Conservation (phyloP, 805 yeast species). For the Grigorovia yakushimaensis region DNA sequence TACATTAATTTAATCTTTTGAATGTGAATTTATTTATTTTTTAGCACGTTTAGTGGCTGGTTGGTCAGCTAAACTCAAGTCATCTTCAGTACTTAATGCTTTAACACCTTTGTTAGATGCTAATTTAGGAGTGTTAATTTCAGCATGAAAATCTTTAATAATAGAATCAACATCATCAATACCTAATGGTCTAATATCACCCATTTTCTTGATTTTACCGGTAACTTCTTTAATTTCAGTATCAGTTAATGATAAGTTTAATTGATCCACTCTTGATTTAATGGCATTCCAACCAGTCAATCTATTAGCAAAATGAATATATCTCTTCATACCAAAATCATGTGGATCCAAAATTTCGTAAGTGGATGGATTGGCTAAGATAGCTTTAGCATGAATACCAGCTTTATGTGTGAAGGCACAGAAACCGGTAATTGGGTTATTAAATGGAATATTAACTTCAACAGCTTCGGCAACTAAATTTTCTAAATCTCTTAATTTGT, state of each 20-base stretch:
- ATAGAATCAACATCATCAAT: conserved; percentile 97
- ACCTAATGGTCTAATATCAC: conserved; percentile 88
- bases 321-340: conserved; percentile 92
- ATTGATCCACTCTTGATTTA: conserved; percentile 95
- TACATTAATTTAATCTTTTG: not conserved
- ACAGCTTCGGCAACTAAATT: conserved; percentile 95
- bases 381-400: conserved; percentile 98
- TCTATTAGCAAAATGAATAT: conserved; percentile 96
- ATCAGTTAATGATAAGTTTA: conserved; percentile 80
- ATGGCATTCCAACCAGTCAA: conserved; percentile 99
- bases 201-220: conserved; percentile 81
- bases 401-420: conserved; percentile 99
- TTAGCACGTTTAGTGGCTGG: conserved; percentile 29
- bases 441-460: conserved; percentile 93
- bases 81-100: conserved; percentile 7
- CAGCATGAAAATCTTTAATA: conserved; percentile 86
- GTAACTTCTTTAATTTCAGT: conserved; percentile 95
- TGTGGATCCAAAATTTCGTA: conserved; percentile 91
- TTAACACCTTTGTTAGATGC: conserved; percentile 16
- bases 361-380: conserved; percentile 97
- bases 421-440: conserved; percentile 98
- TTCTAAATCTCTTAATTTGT: conserved; percentile 92
- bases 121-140: conserved; percentile 46
- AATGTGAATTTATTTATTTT: not conserved
- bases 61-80: conserved; percentile 6